Percentiles rank a stretch among this genome's conserved stretches.
These are phyloP conservation scores for Pythium grandisporangium DNA, from an alignment of 352 stramenopile species.

Conservation along the genomic window DNA sequence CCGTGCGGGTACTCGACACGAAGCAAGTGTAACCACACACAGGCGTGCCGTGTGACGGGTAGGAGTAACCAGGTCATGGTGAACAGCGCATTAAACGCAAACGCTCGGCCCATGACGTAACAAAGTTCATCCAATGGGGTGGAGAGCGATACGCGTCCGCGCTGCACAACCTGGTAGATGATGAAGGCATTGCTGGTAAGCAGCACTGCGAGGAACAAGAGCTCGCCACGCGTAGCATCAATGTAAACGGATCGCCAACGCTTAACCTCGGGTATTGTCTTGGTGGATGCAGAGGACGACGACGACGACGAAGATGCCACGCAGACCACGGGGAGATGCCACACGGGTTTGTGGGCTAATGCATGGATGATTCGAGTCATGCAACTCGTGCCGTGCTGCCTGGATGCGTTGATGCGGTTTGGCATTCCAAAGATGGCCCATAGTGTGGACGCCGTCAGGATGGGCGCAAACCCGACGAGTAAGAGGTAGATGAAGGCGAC, in stretches of 20 bases:
- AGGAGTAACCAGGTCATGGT: conserved; percentile 16
- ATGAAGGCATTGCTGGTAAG: conserved; percentile 8
- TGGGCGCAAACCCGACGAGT: conserved; percentile 9
- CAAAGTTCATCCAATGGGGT: conserved; percentile 8
- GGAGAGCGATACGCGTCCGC: not conserved
- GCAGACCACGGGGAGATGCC: not conserved
- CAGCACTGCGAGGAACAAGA: conserved; percentile 13
- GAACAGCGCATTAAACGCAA: conserved; percentile 19
- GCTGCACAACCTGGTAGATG: conserved; percentile 12
- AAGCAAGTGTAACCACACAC: conserved; percentile 20
- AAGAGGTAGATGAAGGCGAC: conserved; percentile 20
- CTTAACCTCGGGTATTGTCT: no score
- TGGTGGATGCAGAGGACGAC: no score
- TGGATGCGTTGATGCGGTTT: no score
- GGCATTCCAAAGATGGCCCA: conserved; percentile 15
- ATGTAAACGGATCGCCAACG: conserved; percentile 13
- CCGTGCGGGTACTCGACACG: conserved; percentile 6
- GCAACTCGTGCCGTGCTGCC: not conserved
- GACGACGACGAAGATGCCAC: no score
- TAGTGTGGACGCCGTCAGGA: conserved; percentile 1
- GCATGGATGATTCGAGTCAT: conserved; percentile 5
- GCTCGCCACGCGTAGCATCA: conserved; percentile 11
- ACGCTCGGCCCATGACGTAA: conserved; percentile 11
- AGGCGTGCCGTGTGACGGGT: conserved; percentile 5
- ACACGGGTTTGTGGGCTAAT: conserved; percentile 15